Conservation (phyloP, 305 asterid genomes). For the Fraxinus angustifolia region DNA sequence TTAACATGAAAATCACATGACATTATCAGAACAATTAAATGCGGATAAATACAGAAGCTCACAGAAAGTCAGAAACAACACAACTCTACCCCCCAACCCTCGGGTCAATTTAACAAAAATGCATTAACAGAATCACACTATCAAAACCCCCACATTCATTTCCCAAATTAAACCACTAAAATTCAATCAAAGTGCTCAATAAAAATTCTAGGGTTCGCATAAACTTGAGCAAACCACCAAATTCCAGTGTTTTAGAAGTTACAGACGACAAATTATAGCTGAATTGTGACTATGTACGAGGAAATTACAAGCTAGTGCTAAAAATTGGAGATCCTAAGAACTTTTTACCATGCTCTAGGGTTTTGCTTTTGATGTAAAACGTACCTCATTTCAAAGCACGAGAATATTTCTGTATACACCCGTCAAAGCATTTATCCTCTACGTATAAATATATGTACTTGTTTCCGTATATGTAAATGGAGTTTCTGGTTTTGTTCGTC, state of each 20-base stretch:
- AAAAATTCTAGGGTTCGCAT: conserved; percentile 51
- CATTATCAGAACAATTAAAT: conserved; percentile 21
- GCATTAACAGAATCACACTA: conserved; percentile 31
- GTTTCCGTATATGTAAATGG: conserved; percentile 35
- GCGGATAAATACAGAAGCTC: conserved; percentile 27
- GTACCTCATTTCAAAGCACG: conserved; percentile 50
- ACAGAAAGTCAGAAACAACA: not conserved
- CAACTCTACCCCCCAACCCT: conserved; percentile 23
- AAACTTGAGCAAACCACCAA: conserved; percentile 33
- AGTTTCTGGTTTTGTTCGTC: conserved; percentile 33
- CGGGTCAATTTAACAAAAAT: conserved; percentile 39
- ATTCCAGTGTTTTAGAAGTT: conserved; percentile 51
- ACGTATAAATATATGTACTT: conserved; percentile 20
- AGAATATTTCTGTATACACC: conserved; percentile 34
- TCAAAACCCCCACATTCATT: conserved; percentile 24
- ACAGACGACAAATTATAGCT: conserved; percentile 44
- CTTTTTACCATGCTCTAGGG: conserved; percentile 55
- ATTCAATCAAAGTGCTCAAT: conserved; percentile 21
- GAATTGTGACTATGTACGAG: conserved; percentile 35
- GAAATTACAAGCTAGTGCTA: conserved; percentile 49
- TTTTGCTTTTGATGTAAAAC: conserved; percentile 62
- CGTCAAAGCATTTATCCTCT: conserved; percentile 37
- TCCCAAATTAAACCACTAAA: conserved; percentile 37
- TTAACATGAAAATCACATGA: conserved; percentile 28
- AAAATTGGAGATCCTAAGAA: conserved; percentile 31